Evolutionary conservation across 1,284 basidiomycete species (phyloP), one percentile per base, ranked within the genome.

Genomic region (Fomitopsis palustris): DNA sequence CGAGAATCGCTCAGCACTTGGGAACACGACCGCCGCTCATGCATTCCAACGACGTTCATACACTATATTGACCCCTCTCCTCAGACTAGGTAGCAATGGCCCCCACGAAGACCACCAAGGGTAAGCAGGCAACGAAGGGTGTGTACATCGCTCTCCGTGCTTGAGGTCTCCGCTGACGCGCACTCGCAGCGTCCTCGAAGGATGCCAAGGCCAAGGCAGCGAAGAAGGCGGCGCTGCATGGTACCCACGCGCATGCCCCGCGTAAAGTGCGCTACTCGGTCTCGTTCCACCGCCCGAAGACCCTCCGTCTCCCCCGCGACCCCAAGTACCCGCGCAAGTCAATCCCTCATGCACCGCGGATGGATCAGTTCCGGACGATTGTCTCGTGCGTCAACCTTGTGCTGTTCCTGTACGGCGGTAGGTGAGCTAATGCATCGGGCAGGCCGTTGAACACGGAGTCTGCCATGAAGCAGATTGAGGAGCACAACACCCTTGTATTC

Each of bases 401-500:
- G 38, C 47, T 49, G 7, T n/a, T 1, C 9, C 21, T 25, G 6
- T 5, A 8, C 21, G 12, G 16, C 43, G 23, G 45, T 21, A 39
- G 19, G 10, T 27, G 1, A 14, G 19, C n/a, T 27, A 19, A 38
- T 49, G 57, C 52, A 52, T 49, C 7, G 25, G 8, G 2, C 55
- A 89, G 87, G 58, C 90, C 90, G 23, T 72, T 92, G 73, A 92
- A 90, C 82, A 92, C 90, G 3, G 90, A 94, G 74, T 88, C 86
- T 14, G 92, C 92, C 61, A 94, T 93, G 92, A 94, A 94, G 85
- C 98, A 99, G 88, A 98, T 99, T 67, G 96, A 99, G 84, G 96
- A 98, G 79, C 90, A 98, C 84, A 99, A 99, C 83, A 98, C 96
- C 47, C 87, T 99, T 61, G 96, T 98, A 63, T 98, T 98, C 83